These are phyloP conservation scores for Nothopassalora personata DNA, from an alignment of 2,329 filamentous ascomycete species.

Conservation along the genomic window DNA sequence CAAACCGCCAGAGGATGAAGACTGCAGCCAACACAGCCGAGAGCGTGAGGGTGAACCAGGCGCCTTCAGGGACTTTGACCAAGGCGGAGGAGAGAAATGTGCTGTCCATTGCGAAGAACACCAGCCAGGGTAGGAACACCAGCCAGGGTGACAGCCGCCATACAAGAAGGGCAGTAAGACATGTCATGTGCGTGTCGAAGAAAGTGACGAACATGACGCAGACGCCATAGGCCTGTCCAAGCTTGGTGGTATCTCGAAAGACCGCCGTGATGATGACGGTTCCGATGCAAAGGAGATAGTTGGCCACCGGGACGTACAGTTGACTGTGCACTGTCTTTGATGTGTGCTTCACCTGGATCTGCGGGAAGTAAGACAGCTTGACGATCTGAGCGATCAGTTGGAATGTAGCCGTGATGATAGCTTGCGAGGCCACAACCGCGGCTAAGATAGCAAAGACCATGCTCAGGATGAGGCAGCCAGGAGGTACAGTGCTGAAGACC, in stretches of 20 bases:
- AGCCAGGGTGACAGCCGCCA: conserved; percentile 60
- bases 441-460: conserved; percentile 61
- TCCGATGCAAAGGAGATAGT: conserved; percentile 72
- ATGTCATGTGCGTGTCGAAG: conserved; percentile 69
- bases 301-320: conserved; percentile 68
- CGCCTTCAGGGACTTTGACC: conserved; percentile 68
- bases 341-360: conserved; percentile 68
- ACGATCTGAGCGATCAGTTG: conserved; percentile 64
- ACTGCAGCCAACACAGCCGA: conserved; percentile 57
- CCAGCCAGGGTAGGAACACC: conserved; percentile 58
- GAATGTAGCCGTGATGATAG: conserved; percentile 68
- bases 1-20: conserved; percentile 72
- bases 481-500: conserved; percentile 66
- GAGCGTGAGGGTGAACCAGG: conserved; percentile 70
- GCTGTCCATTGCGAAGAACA: conserved; percentile 63
- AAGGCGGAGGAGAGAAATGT: conserved; percentile 65
- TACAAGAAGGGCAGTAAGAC: conserved; percentile 65
- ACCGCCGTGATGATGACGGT: conserved; percentile 64
- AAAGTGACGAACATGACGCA: conserved; percentile 78
- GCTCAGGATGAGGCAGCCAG: conserved; percentile 62
- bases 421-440: conserved; percentile 67
- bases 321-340: conserved; percentile 67
- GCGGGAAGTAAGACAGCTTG: conserved; percentile 68
- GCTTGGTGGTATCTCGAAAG: conserved; percentile 50
- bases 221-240: conserved; percentile 71